Percentiles rank a stretch among this genome's conserved stretches.
Evolutionary conservation across 1,284 basidiomycete genomes (phyloP).

Genomic region (Leccinum solheimii): DNA sequence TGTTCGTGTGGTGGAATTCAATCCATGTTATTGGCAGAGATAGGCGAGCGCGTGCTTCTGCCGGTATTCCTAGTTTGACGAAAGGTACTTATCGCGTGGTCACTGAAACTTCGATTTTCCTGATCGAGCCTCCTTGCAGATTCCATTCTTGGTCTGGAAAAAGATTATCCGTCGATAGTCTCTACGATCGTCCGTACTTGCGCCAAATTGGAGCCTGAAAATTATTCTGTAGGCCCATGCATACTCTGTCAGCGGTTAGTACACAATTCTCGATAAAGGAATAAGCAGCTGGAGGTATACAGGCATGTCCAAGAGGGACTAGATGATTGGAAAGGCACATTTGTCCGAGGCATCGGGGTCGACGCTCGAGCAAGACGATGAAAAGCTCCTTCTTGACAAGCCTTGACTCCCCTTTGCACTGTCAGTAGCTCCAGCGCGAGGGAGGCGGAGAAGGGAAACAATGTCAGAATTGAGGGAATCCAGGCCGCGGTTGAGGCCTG

Average conservation of each 20-base stretch:
- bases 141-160: constrained; percentile 80
- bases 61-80: constrained; percentile 72
- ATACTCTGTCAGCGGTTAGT: constrained; percentile 73
- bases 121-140: constrained; percentile 44
- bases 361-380: too few relatives aligned
- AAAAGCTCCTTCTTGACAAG: too few relatives aligned
- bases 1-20: constrained; percentile 73
- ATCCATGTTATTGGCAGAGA: constrained; percentile 55
- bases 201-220: constrained; percentile 77
- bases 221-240: constrained; percentile 52
- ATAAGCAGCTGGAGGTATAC: constrained; percentile 2
- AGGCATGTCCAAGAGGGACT: constrained; percentile 73
- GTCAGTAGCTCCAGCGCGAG: too few relatives aligned
- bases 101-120: neutral
- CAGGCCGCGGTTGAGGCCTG: too few relatives aligned
- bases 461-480: too few relatives aligned
- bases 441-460: too few relatives aligned
- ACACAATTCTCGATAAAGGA: neutral
- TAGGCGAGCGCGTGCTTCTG: constrained; percentile 48
- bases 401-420: too few relatives aligned
- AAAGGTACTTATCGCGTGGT: constrained; percentile 52
- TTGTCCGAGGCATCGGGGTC: too few relatives aligned
- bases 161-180: constrained; percentile 86
- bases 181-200: constrained; percentile 85
- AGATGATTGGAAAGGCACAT: constrained; percentile 37